phyloP scores from a whole-genome alignment of 2,329 filamentous ascomycete species.

The Verticillium nubilum region DNA sequence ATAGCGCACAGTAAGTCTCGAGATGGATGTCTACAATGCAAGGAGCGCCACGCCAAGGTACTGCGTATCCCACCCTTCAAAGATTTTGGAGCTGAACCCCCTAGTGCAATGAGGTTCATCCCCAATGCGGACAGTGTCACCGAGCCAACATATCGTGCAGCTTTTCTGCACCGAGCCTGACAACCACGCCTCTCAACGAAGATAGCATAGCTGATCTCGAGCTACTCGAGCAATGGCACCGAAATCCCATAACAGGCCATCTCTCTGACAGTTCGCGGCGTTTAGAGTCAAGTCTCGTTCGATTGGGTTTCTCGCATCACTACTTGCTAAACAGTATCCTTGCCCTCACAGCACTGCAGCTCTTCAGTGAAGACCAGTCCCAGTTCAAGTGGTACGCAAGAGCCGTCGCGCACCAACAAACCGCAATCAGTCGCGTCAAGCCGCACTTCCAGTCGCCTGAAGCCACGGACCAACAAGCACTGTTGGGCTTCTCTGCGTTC shows the following conservation, averaged over 20 bases:
- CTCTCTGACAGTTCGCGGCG: neutral
- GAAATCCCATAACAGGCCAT: neutral
- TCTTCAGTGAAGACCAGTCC: neutral
- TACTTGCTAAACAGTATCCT: neutral
- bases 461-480: neutral
- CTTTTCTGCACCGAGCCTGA: neutral
- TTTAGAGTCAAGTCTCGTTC: neutral
- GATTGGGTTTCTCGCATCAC: neutral
- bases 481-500: neutral
- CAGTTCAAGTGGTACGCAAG: neutral
- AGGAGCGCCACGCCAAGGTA: constrained; percentile 3
- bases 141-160: neutral
- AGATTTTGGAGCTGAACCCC: neutral
- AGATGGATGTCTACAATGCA: constrained; percentile 1
- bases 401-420: neutral
- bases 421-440: neutral
- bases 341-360: neutral
- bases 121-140: neutral
- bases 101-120: constrained; percentile 3
- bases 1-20: neutral
- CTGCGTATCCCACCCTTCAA: neutral
- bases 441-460: neutral
- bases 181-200: neutral
- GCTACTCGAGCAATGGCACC: constrained; percentile 1
- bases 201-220: constrained; percentile 2